Evolutionary conservation across 352 stramenopile genomes (phyloP), one percentile per base, ranked within the genome.

Genomic region (Globisporangium carolinianum): DNA sequence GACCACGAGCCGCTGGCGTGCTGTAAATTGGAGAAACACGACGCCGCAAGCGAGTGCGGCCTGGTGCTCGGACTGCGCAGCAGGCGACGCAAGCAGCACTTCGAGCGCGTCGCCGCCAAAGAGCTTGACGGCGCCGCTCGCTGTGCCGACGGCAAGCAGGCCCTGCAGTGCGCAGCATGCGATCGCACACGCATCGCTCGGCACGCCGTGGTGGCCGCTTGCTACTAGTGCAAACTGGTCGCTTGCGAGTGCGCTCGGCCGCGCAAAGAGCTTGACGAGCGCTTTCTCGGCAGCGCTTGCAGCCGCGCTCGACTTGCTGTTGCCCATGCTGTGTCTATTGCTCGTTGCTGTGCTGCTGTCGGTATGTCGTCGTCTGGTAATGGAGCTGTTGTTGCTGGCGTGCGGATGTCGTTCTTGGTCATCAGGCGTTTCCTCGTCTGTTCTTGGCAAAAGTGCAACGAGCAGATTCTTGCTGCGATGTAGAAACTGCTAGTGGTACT

Each of bases 181-280:
- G 58, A 89, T 54, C 7, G 57, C 55, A 45, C 71, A 71, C n/a
- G 79, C 68, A 52, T 89, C 86, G 57, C 72, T 79, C 8, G 80
- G 78, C 39, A 90, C 68, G 46, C 83, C 80, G 42, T 93, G 83
- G 60, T 93, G 83, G 15, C 71, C 83, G 11, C 69, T 65, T 2
- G 68, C 36, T 9, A 69, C 55, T n/a, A 90, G 53, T 24, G 57
- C 61, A 47, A 90, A 93, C 66, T 84, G 69, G 3, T 63, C 63
- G 2, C 58, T 32, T 2, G 67, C 64, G 5, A 93, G 66, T 46
- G 70, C 61, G 36, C 69, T 79, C 24, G 55, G 63, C 0, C 68
- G 69, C 47, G 70, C 49, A 15, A 90, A 62, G 18, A 75, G 42
- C 52, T 66, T 63, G n/a, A 73, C 63, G 36, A 87, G 63, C 39